Percentiles rank a stretch among this genome's conserved stretches.
Evolutionary conservation across 1,139 yeast genomes (phyloP).

Genomic region (Yamadazyma friedrichii): DNA sequence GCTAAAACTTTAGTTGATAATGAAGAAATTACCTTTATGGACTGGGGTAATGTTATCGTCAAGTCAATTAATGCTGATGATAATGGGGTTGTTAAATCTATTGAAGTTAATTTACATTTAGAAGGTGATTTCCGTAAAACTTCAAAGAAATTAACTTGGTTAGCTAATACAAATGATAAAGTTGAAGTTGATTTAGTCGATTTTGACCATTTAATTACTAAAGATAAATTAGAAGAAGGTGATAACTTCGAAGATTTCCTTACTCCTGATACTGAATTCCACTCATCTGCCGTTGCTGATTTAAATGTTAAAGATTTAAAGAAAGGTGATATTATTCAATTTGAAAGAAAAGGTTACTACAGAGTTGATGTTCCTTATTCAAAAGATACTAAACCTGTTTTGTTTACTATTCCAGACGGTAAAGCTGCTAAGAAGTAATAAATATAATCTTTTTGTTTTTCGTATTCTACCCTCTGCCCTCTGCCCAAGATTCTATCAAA

Average conservation of each 20-base stretch:
- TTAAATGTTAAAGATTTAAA: slow-evolving; percentile 71
- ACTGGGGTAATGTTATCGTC: slow-evolving; percentile 95
- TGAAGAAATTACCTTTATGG: slow-evolving; percentile 96
- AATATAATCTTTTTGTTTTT: background rate
- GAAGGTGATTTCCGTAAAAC: slow-evolving; percentile 98
- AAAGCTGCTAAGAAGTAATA: slow-evolving; percentile 41
- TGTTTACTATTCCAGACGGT: slow-evolving; percentile 97
- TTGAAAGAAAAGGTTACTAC: slow-evolving; percentile 96
- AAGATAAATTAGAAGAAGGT: slow-evolving; percentile 93
- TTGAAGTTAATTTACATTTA: slow-evolving; percentile 81
- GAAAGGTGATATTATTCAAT: slow-evolving; percentile 87
- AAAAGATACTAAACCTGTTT: slow-evolving; percentile 64
- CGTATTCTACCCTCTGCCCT: background rate
- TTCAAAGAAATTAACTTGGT: slow-evolving; percentile 93
- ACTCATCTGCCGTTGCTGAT: slow-evolving; percentile 76
- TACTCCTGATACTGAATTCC: slow-evolving; percentile 87
- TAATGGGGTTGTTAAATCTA: slow-evolving; percentile 49
- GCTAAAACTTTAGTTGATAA: slow-evolving; percentile 67
- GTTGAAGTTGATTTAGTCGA: slow-evolving; percentile 79
- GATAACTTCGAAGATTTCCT: slow-evolving; percentile 93
- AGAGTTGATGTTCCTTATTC: slow-evolving; percentile 68
- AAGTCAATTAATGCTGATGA: slow-evolving; percentile 66
- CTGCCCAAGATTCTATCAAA: background rate
- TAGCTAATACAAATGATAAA: slow-evolving; percentile 75
- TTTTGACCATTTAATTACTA: slow-evolving; percentile 93